These are phyloP conservation scores for Solanum clarkiae DNA, from an alignment of 257 asterid genomes.

Conservation along the genomic window DNA sequence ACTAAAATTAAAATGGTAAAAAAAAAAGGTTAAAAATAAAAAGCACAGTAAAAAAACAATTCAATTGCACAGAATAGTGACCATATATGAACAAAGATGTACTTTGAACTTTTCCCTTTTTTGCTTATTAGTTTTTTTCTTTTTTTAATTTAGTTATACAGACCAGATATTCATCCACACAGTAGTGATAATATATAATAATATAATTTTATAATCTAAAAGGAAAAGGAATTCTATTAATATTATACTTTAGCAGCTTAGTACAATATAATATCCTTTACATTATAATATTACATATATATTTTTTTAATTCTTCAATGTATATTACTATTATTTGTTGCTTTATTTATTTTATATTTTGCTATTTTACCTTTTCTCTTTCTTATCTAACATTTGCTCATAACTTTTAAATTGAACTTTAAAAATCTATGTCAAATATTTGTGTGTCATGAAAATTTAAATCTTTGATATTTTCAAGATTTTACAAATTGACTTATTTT, in stretches of 20 bases:
- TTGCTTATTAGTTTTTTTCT: not conserved
- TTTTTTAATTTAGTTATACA: not conserved
- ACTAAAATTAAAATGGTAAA: not conserved
- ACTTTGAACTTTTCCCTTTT: not conserved
- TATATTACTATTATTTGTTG: not conserved
- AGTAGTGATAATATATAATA: not conserved
- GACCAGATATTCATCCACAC: not conserved
- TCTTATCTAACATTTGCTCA: not conserved
- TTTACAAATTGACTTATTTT: fast-evolving
- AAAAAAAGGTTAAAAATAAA: not conserved
- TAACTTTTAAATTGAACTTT: not conserved
- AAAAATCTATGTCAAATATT: not conserved
- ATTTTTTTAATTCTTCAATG: not conserved
- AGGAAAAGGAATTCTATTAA: not conserved
- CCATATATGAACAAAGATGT: not conserved
- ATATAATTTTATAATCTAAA: not conserved
- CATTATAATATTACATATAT: not conserved
- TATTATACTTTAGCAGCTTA: not conserved
- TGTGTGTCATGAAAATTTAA: not conserved
- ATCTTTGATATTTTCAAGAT: not conserved
- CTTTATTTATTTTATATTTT: no score
- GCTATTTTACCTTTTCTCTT: no score
- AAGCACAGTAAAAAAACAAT: not conserved
- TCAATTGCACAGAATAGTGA: not conserved
- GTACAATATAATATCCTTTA: not conserved